These are phyloP conservation scores for Pseudozyma sp. DNA, from an alignment of 1,284 basidiomycete genomes.

Conservation along the genomic window DNA sequence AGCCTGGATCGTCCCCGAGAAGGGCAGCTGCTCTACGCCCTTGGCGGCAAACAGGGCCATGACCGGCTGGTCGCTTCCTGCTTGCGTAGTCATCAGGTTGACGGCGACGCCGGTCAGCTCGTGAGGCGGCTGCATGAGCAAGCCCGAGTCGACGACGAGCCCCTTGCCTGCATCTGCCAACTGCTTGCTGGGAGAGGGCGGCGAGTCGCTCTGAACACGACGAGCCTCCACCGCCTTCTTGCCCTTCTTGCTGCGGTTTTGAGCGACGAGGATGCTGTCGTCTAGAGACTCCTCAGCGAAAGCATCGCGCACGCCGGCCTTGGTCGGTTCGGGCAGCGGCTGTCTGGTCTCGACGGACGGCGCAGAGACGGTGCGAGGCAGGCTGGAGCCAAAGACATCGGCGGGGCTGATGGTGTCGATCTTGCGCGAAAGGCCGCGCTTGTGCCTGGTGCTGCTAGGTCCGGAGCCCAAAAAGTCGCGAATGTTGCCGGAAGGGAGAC, in stretches of 20 bases:
- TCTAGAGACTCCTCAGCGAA: slow-evolving; percentile 12
- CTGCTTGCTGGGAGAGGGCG: slow-evolving; percentile 36
- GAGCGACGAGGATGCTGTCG: slow-evolving; percentile 12
- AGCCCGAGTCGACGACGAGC: neutral
- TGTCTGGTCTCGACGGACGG: slow-evolving; percentile 23
- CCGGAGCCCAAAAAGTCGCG: slow-evolving; percentile 33
- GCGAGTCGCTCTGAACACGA: slow-evolving; percentile 41
- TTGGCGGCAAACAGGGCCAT: slow-evolving; percentile 10
- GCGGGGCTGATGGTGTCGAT: slow-evolving; percentile 65
- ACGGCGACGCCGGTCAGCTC: slow-evolving; percentile 10
- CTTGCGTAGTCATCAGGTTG: slow-evolving; percentile 11
- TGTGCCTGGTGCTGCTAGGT: slow-evolving; percentile 23
- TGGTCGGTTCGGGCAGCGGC: slow-evolving; percentile 38
- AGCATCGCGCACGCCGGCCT: slow-evolving; percentile 27
- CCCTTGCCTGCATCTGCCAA: slow-evolving; percentile 8
- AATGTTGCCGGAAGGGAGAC: slow-evolving; percentile 45
- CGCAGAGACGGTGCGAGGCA: slow-evolving; percentile 36
- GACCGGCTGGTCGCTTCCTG: slow-evolving; percentile 24
- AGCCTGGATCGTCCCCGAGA: slow-evolving; percentile 1
- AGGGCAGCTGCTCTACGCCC: slow-evolving; percentile 2
- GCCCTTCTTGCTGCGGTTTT: slow-evolving; percentile 29
- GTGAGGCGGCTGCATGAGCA: slow-evolving; percentile 15
- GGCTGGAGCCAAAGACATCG: slow-evolving; percentile 59
- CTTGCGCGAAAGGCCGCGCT: slow-evolving; percentile 40
- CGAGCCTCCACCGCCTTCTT: slow-evolving; percentile 30